Conservation (phyloP, 2,329 filamentous ascomycete species). For the Verticillium nubilum region DNA sequence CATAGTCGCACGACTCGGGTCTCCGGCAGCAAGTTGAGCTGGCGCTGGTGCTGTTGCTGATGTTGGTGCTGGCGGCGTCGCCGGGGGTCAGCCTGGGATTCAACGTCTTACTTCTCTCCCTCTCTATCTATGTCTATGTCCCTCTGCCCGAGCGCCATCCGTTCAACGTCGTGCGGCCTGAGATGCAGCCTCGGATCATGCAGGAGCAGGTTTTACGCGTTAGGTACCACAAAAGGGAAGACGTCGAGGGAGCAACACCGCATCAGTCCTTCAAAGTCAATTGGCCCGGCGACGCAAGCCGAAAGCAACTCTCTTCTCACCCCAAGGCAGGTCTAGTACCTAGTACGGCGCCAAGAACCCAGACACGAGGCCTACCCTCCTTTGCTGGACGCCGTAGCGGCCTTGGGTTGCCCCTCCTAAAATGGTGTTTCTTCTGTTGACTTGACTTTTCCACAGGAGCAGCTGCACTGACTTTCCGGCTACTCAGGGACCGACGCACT, state of each 20-base stretch:
- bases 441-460: background rate
- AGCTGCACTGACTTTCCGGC: background rate
- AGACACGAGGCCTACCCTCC: background rate
- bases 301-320: background rate
- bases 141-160: background rate
- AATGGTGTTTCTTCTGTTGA: background rate
- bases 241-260: background rate
- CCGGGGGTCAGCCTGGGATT: background rate
- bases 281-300: background rate
- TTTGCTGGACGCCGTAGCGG: background rate
- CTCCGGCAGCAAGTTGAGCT: background rate
- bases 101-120: background rate
- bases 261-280: background rate
- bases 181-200: background rate
- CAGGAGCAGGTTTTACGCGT: constrained; percentile 9
- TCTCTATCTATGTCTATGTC: background rate
- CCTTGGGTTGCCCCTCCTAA: background rate
- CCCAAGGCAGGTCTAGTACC: background rate
- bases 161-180: background rate
- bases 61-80: no score
- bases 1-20: background rate
- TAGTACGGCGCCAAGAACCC: background rate
- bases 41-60: background rate
- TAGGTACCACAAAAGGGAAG: background rate
- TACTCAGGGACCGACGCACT: background rate